phyloP scores from a whole-genome alignment of 768 basidiomycete genomes.

The Termitomyces sp. region DNA sequence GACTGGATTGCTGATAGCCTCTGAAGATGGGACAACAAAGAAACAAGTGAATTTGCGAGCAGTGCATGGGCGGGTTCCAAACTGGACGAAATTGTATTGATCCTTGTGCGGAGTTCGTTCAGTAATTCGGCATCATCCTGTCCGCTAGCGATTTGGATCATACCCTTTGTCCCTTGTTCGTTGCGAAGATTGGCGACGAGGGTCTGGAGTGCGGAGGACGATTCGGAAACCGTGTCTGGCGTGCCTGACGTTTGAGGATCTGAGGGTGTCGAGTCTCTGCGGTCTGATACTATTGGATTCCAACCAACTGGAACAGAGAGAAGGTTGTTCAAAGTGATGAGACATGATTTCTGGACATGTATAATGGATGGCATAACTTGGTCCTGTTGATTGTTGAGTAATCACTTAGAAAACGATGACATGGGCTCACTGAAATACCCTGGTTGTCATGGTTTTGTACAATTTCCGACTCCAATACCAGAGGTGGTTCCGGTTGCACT shows the following conservation, averaged over 20 bases:
- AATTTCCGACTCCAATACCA: constrained; percentile 3
- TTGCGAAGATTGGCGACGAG: constrained; percentile 59
- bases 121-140: constrained; percentile 47
- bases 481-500: constrained; percentile 7
- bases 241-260: constrained; percentile 26
- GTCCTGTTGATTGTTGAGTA: constrained; percentile 34
- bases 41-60: constrained; percentile 63
- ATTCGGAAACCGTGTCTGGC: constrained; percentile 21
- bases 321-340: constrained; percentile 68
- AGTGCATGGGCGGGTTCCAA: constrained; percentile 46
- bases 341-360: constrained; percentile 65
- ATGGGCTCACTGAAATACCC: constrained; percentile 10
- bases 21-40: constrained; percentile 63
- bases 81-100: constrained; percentile 40
- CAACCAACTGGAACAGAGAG: constrained; percentile 46
- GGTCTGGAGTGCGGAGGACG: constrained; percentile 50
- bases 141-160: constrained; percentile 37
- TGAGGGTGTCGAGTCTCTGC: constrained; percentile 56
- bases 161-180: constrained; percentile 34
- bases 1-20: constrained; percentile 47
- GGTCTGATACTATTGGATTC: constrained; percentile 53
- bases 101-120: constrained; percentile 50
- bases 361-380: constrained; percentile 69
- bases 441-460: neutral
- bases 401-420: neutral